A percentile compares a stretch with the other conserved stretches of the same genome.
Evolutionary conservation across 169 alveolate species (phyloP).

Genomic region (Plasmodium gallinaceum): DNA sequence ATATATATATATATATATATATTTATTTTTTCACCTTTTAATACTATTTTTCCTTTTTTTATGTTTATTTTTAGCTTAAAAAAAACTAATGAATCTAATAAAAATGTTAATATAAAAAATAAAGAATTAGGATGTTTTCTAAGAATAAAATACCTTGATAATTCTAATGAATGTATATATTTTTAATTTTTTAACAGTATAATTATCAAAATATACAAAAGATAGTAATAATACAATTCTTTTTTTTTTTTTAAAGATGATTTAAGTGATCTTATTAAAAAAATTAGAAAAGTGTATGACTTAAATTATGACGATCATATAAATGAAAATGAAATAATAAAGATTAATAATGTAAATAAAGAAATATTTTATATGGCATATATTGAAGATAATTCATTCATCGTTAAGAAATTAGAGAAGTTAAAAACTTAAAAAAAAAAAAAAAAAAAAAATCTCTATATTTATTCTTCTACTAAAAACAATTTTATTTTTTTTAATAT

Average conservation of each 20-base stretch:
- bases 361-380: constrained; percentile 28
- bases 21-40: no score
- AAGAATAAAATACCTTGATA: constrained; percentile 32
- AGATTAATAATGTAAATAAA: neutral
- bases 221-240: neutral
- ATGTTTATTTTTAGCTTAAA: neutral
- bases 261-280: constrained; percentile 44
- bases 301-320: neutral
- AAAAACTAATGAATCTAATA: neutral
- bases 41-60: no score
- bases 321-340: neutral
- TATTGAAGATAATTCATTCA: constrained; percentile 30
- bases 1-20: constrained; percentile 10
- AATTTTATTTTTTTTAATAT: neutral
- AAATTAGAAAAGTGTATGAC: constrained; percentile 24
- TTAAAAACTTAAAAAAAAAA: constrained; percentile 12
- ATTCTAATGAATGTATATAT: constrained; percentile 20
- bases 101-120: neutral
- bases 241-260: constrained; percentile 18
- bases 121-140: neutral
- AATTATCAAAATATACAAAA: neutral
- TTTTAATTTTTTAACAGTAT: neutral
- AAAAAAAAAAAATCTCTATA: neutral
- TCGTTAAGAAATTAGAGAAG: constrained; percentile 56
- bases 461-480: no score